phyloP scores from a whole-genome alignment of 257 asterid species.

The Rauvolfia tetraphylla region DNA sequence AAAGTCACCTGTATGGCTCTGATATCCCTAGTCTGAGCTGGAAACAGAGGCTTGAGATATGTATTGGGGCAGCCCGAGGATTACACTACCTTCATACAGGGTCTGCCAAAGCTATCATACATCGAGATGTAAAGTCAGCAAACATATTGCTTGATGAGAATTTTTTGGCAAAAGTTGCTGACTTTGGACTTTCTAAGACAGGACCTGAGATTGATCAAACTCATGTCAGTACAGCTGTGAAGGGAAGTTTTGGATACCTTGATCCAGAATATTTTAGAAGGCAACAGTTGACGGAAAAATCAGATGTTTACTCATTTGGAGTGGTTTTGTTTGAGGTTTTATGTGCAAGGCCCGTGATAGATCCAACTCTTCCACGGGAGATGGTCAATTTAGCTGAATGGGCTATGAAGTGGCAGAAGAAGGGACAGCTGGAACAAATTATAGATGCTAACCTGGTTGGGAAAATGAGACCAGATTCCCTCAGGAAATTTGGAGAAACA shows the following conservation, averaged over 20 bases:
- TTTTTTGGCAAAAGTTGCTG: conserved; percentile 75
- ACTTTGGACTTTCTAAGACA: conserved; percentile 74
- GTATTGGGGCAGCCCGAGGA: conserved; percentile 84
- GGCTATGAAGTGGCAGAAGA: conserved; percentile 76
- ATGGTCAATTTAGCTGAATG: conserved; percentile 84
- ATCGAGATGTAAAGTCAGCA: conserved; percentile 82
- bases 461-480: conserved; percentile 59
- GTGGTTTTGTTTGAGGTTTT: conserved; percentile 69
- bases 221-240: conserved; percentile 83
- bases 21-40: conserved; percentile 52
- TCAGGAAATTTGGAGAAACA: conserved; percentile 74
- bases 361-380: conserved; percentile 75
- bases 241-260: conserved; percentile 77
- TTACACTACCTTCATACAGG: conserved; percentile 85
- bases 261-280: conserved; percentile 85
- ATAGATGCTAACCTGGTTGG: conserved; percentile 55
- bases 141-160: conserved; percentile 84
- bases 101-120: conserved; percentile 62
- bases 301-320: conserved; percentile 76
- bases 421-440: conserved; percentile 64
- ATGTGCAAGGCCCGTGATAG: conserved; percentile 82
- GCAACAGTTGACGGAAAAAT: conserved; percentile 75
- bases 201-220: conserved; percentile 89
- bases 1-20: conserved; percentile 66
- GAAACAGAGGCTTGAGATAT: conserved; percentile 79